phyloP scores from a whole-genome alignment of 805 yeast species.

The Middelhovenomyces tepae region DNA sequence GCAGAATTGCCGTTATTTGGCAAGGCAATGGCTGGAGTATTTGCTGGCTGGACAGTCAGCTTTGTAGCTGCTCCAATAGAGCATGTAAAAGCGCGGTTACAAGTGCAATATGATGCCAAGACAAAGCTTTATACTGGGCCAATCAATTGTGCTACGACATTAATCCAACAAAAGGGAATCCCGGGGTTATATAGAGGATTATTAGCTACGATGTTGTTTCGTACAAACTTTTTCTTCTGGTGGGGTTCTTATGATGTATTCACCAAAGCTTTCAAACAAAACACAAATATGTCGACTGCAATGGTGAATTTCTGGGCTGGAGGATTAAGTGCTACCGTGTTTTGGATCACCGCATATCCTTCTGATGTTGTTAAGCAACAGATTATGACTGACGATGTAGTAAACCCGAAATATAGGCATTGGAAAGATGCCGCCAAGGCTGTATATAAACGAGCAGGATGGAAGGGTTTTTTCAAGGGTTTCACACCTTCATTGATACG shows the following conservation, averaged over 20 bases:
- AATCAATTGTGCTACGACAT: slow-evolving; percentile 46
- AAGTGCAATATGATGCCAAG: slow-evolving; percentile 78
- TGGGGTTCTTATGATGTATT: slow-evolving; percentile 89
- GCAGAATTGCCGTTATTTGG: slow-evolving; percentile 64
- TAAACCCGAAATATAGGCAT: slow-evolving; percentile 58
- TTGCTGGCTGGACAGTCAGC: slow-evolving; percentile 83
- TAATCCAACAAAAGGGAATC: slow-evolving; percentile 46
- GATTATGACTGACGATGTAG: slow-evolving; percentile 69
- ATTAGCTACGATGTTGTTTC: slow-evolving; percentile 75
- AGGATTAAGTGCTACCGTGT: slow-evolving; percentile 68
- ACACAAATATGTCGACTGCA: slow-evolving; percentile 59
- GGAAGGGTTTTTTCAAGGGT: slow-evolving; percentile 68
- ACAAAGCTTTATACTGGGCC: slow-evolving; percentile 69
- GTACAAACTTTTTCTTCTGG: slow-evolving; percentile 83
- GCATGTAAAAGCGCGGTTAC: slow-evolving; percentile 78
- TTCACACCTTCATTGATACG: slow-evolving; percentile 68
- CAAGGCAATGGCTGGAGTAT: slow-evolving; percentile 65
- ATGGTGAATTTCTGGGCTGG: slow-evolving; percentile 87
- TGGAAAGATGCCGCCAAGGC: slow-evolving; percentile 66
- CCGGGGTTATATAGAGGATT: slow-evolving; percentile 71
- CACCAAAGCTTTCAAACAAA: slow-evolving; percentile 55
- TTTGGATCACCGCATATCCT: slow-evolving; percentile 87
- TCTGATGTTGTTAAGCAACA: slow-evolving; percentile 83
- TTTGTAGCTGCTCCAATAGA: slow-evolving; percentile 96
- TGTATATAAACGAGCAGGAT: slow-evolving; percentile 52